Evolutionary conservation across 2,329 filamentous ascomycete genomes (phyloP), one percentile per base, ranked within the genome.

Genomic region (Ophiostoma piceae): DNA sequence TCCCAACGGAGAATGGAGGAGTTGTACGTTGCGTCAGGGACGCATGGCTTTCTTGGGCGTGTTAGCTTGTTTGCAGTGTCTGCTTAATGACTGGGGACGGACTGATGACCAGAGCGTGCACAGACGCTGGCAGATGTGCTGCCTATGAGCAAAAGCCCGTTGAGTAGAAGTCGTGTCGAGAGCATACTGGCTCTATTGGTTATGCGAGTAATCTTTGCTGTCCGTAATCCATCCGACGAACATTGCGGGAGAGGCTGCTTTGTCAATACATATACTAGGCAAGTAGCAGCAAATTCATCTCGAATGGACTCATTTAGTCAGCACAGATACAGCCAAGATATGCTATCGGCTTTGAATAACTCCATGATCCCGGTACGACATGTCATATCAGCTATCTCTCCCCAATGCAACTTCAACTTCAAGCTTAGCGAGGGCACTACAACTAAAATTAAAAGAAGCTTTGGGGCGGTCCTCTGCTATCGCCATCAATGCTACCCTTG

Each of bases 1-100:
- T 66, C 65, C 65, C 65, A 66, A 19, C 65, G 65, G 16, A 66
- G 65, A 66, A 66, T 19, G 14, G 65, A 66, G 6, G 65, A 66
- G 39, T 66, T 47, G 22, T 66, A 66, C 9, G 22, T 29, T n/a
- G 65, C 26, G 19, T 66, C 65, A 32, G 37, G 37, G 26, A 43
- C 65, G 8, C 65, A 66, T 16, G 37, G 65, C n/a, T 43, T 43
- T 66, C 65, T 66, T 47, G 9, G 16, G 14, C 12, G 14, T 66
- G n/a, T 66, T 29, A 47, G 65, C 11, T 3, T 64, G 4, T 37
- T n/a, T 64, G 12, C 16, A 35, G 9, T 37, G 14, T 37, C 2
- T 8, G 16, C 2, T 64, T 9, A 8, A 7, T n/a, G 11, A 9
- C 35, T 64, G 32, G 32, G 7, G 60, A 19, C 32, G 32, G 9